Evolutionary conservation across 2,329 filamentous ascomycete genomes (phyloP), one percentile per base, ranked within the genome.

Genomic region (Teratosphaeria zuluensis): DNA sequence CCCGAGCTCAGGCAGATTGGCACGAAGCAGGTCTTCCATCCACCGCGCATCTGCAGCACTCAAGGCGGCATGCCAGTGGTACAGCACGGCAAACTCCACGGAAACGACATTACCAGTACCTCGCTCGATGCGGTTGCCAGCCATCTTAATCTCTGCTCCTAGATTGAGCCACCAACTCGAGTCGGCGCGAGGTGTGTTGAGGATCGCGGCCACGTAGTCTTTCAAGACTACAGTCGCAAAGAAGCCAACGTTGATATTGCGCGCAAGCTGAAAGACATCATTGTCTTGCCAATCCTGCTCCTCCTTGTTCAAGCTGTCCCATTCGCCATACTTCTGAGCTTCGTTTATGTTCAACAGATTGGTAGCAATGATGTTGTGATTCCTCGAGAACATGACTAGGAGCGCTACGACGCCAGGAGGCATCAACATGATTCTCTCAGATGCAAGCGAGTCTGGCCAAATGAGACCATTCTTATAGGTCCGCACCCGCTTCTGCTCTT

Each of bases 161-260:
- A 77, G 72, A 59, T 77, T 71, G 4, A 78, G 71, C 9, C 71
- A 75, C 77, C 77, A 79, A 7, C 72, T 72, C 0, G 76, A 77
- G 58, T 77, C 73, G 21, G 76, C 74, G 51, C 76, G 69, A 1
- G 74, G 73, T 4, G 75, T 77, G 59, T 77, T 77, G 52, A 78
- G 66, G 63, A 78, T 78, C n/a, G 76, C 73, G 4, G 73, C 70
- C 19, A 78, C 76, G 60, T 78, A 78, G 61, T 79, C 76, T 56
- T 73, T 75, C 46, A 78, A 61, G 1, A 78, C 76, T 3, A 78
- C 74, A 0, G 74, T 72, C 1, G 75, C 75, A 65, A 78, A 78
- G 64, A 76, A 78, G 35, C 76, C 76, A 19, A 77, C 75, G 58
- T 78, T 79, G 63, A 78, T 77, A 61, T 77, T 77, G 51, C 76